Evolutionary conservation across 305 asterid species (phyloP).

Genomic region (Withania somnifera): DNA sequence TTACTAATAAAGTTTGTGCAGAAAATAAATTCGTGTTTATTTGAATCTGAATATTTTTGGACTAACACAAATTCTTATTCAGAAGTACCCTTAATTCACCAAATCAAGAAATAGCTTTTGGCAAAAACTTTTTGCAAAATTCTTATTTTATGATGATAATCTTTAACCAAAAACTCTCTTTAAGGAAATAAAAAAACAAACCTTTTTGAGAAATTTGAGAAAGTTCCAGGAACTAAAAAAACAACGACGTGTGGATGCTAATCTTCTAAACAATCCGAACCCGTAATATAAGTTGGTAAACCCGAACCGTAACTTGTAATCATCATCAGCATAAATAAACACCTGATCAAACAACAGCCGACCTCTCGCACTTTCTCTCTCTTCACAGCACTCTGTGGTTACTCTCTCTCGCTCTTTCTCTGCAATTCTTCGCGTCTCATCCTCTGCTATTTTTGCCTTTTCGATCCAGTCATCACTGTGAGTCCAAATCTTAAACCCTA

Average conservation of each 20-base stretch:
- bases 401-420: not conserved
- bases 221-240: too few relatives aligned
- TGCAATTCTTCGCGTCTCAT: not conserved
- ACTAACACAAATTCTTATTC: too few relatives aligned
- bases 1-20: too few relatives aligned
- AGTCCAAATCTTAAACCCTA: not conserved
- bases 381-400: not conserved
- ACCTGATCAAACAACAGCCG: not conserved
- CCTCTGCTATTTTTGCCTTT: not conserved
- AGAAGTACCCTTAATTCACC: too few relatives aligned
- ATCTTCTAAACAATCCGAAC: not conserved
- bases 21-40: too few relatives aligned
- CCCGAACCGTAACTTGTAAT: not conserved
- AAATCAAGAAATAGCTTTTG: too few relatives aligned
- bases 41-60: too few relatives aligned
- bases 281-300: not conserved
- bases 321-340: not conserved
- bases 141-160: too few relatives aligned
- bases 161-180: too few relatives aligned
- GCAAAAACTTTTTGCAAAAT: too few relatives aligned
- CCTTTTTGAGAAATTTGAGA: too few relatives aligned
- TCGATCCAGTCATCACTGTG: slow-evolving; percentile 1
- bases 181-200: too few relatives aligned
- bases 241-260: not conserved
- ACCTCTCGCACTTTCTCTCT: not conserved